phyloP scores from a whole-genome alignment of 2,329 filamentous ascomycete species.

The Chaetomiaceae sp. region DNA sequence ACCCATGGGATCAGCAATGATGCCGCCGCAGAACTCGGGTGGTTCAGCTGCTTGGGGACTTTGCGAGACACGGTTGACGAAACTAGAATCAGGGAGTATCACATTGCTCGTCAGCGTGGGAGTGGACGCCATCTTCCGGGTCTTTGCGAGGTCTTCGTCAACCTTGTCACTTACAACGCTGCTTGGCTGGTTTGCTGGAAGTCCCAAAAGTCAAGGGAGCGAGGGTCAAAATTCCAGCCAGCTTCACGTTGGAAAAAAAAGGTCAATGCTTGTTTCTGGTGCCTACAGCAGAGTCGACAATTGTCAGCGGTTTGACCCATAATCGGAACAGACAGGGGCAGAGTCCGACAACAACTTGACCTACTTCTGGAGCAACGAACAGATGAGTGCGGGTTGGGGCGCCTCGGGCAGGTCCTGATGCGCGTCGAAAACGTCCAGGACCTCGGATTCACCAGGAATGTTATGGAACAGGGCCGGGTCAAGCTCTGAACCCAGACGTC shows the following conservation, averaged over 20 bases:
- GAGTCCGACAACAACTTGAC: not conserved
- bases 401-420: not conserved
- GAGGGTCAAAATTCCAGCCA: conserved; percentile 32
- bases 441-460: not conserved
- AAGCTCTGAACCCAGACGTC: conserved; percentile 5
- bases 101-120: not conserved
- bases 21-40: conserved; percentile 36
- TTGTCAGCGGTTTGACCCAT: conserved; percentile 3
- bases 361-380: conserved; percentile 1
- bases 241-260: conserved; percentile 38
- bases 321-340: not conserved
- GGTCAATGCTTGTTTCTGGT: conserved; percentile 40
- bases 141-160: not conserved
- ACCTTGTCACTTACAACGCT: conserved; percentile 20
- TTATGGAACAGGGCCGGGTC: conserved; percentile 3
- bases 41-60: conserved; percentile 30
- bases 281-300: conserved; percentile 25
- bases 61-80: conserved; percentile 33
- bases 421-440: not conserved
- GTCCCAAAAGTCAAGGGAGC: conserved; percentile 34
- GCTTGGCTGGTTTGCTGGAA: conserved; percentile 19
- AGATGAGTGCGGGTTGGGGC: not conserved
- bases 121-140: not conserved
- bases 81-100: conserved; percentile 25
- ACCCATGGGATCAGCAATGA: conserved; percentile 45